phyloP scores from a whole-genome alignment of 805 yeast species.

The Grigorovia jiainica region DNA sequence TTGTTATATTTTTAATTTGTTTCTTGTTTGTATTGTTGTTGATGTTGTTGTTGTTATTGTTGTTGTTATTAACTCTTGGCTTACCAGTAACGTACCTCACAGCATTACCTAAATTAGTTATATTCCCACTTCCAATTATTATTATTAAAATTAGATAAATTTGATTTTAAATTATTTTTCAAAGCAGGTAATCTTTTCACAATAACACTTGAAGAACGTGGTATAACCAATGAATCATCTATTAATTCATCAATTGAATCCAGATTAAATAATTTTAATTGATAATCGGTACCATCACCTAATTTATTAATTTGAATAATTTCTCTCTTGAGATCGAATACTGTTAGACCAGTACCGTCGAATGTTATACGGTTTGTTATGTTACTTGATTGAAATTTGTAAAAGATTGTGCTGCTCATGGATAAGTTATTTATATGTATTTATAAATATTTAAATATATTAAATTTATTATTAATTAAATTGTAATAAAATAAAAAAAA shows the following conservation, averaged over 20 bases:
- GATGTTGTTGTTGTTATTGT: conserved; percentile 9
- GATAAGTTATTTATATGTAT: too few species aligned
- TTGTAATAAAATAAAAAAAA: background rate
- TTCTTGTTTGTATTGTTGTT: conserved; percentile 18
- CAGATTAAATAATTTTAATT: conserved; percentile 59
- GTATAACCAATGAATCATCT: conserved; percentile 86
- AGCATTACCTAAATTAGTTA: conserved; percentile 48
- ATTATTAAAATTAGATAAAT: conserved; percentile 1
- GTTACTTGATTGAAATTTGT: conserved; percentile 76
- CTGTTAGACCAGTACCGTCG: conserved; percentile 95
- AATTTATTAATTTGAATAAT: conserved; percentile 73
- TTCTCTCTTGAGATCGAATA: conserved; percentile 88
- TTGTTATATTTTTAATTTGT: conserved; percentile 8
- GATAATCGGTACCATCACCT: conserved; percentile 79
- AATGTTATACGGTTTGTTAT: conserved; percentile 70
- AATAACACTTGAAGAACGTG: conserved; percentile 75
- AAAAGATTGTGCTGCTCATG: conserved; percentile 86
- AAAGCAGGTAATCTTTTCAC: conserved; percentile 72
- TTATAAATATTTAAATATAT: too few species aligned
- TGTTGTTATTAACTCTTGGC: conserved; percentile 40
- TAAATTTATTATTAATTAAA: background rate
- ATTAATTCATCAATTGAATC: conserved; percentile 67
- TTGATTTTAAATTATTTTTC: conserved; percentile 23
- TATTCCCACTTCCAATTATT: conserved; percentile 11
- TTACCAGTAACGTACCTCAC: conserved; percentile 65